Base-by-base conservation (phyloP, 2,329 filamentous ascomycete genomes). In the Aspergillus melleus region DNA sequence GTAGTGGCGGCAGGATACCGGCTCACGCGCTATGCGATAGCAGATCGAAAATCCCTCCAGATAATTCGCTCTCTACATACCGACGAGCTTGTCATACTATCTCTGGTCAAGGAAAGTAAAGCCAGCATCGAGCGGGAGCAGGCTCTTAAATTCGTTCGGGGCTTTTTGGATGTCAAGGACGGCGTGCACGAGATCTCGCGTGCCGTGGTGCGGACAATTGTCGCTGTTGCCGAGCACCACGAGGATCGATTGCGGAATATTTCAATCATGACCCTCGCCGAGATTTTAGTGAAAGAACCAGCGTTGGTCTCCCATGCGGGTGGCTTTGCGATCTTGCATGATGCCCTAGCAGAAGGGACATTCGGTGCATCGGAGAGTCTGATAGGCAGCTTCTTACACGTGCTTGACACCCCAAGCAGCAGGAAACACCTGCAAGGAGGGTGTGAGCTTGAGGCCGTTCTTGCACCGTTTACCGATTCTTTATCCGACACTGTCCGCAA, bases 91-190 rank as follows among this genome's bases (percentile, higher is more conserved):
- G 93, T 97, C 29, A 92, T 96, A 44, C 83, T 94, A 69, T 98
- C 95, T 0, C 81, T 99, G 36, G 92, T 96, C 65, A 98, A 98
- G 73, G 95, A 98, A 74, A 90, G 90, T 71, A 98, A 97, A 75
- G 91, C 94, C n/a, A 93, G 94, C 67, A 91, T 99, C 19, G 95
- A 99, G 79, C 86, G 96, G 56, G 95, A 99, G 75, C 95, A 99
- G 77, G 95, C 95, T 12, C 81, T 99, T 69, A 99, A 99, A 74
- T 97, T 99, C 73, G 89, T 98, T 26, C 87, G 95, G 60, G 91
- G 93, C 10, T 99, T 99, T 70, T 81, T 99, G 2, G 95, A 99
- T 72, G 92, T 98, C 64, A 97, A 97, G 72, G 91, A 92, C 63
- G 95, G 95, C 11, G 88, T 96, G 9, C 85, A 86, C 63, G 94